Percentiles rank a stretch among this genome's conserved stretches.
Evolutionary conservation across 306 rosid species (phyloP).

Genomic region (Sicyos baderoa): DNA sequence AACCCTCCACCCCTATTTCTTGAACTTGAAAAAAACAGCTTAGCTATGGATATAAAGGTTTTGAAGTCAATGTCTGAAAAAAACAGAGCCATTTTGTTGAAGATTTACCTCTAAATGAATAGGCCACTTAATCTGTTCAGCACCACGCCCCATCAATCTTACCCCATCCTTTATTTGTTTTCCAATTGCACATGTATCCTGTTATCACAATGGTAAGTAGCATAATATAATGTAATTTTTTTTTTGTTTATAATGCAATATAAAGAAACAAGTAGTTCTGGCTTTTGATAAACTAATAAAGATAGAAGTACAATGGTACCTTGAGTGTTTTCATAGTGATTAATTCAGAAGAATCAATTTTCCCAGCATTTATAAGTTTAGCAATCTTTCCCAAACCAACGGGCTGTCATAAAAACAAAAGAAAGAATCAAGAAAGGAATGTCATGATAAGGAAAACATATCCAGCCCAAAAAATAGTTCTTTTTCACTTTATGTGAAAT

Average conservation of each 20-base stretch:
- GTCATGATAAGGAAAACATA: background rate
- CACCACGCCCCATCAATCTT: constrained; percentile 92
- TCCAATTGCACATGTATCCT: constrained; percentile 89
- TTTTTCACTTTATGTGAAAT: background rate
- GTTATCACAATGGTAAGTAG: constrained; percentile 24
- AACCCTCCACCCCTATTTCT: background rate
- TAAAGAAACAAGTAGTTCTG: constrained; percentile 19
- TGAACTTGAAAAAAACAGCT: background rate
- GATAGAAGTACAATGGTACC: constrained; percentile 37
- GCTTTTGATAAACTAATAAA: constrained; percentile 15
- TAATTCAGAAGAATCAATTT: constrained; percentile 83
- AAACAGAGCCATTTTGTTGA: constrained; percentile 14
- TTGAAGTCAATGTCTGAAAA: constrained; percentile 16
- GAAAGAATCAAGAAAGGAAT: background rate
- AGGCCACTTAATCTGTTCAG: constrained; percentile 84
- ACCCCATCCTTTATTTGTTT: constrained; percentile 90
- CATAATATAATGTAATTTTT: constrained; percentile 25
- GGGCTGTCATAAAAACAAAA: constrained; percentile 45
- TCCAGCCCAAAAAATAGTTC: background rate
- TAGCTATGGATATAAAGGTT: background rate
- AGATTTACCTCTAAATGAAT: constrained; percentile 74
- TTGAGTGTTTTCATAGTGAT: constrained; percentile 90
- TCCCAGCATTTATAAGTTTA: constrained; percentile 36
- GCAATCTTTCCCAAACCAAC: constrained; percentile 52
- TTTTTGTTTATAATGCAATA: background rate